Evolutionary conservation across 2,329 filamentous ascomycete genomes (phyloP), one percentile per base, ranked within the genome.

Genomic region (Diplodia sapinea): DNA sequence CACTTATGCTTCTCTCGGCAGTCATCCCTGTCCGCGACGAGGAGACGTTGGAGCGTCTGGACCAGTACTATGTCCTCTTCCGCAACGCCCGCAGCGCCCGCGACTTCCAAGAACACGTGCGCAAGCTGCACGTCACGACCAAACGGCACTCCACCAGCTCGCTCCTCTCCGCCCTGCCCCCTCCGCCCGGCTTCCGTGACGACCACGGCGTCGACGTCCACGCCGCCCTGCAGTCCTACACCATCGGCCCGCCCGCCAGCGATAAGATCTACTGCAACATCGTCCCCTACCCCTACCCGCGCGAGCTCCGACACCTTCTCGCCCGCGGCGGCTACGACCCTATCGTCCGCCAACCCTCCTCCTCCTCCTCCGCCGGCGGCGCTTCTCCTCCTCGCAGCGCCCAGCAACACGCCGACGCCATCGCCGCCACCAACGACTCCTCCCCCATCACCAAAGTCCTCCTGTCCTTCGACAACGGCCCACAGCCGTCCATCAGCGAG

Each of bases 31-130:
- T 84, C 55, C 88, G 89, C 69, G 83, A 91, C 73, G 83, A 85
- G 4, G 76, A 82, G 67, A 91, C 89, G 11, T 83, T 92, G 61
- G 86, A 87, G 68, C 86, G 88, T 4, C 77, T 86, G 1, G 88
- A 87, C 68, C 84, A 84, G 72, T 94, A 93, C 79, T 89, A 86
- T 77, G 80, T 94, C 66, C 82, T 91, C 66, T 94, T 94, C 81
- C 82, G 85, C 69, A 85, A 82, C 26, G 74, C 80, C 20, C 79
- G 82, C n/a, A 85, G 88, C 13, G 90, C 91, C 0, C 75, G 80
- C 8, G 82, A 85, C 50, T 94, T 91, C 77, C 83, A 86, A 65
- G 80, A 82, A 29, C 85, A 88, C 69, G 82, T 84, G 0, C 73
- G 77, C 9, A 79, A 84, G 6, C 78, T 90, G 17, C 85, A 87